Percentiles rank a stretch among this genome's conserved stretches.
phyloP scores from a whole-genome alignment of 2,329 filamentous ascomycete genomes.

The Botrytis porri region DNA sequence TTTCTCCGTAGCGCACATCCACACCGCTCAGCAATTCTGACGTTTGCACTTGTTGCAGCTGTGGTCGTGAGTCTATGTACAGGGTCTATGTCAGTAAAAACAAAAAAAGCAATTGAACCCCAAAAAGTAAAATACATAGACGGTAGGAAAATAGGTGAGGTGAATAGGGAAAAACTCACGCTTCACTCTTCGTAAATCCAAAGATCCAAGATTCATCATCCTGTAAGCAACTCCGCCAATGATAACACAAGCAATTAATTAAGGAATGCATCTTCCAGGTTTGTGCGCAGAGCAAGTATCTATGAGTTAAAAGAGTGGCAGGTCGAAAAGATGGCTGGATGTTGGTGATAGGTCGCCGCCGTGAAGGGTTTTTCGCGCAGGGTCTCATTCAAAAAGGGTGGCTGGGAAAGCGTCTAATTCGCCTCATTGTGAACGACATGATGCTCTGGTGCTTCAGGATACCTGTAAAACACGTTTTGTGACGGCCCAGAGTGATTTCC shows the following conservation, averaged over 20 bases:
- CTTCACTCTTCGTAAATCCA: constrained; percentile 30
- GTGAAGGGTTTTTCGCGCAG: not conserved
- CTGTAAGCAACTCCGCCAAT: constrained; percentile 21
- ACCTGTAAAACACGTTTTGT: constrained; percentile 1
- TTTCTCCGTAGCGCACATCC: constrained; percentile 24
- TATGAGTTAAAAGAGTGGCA: constrained; percentile 14
- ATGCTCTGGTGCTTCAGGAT: not conserved
- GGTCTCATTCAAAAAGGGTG: constrained; percentile 15
- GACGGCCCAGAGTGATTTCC: not conserved
- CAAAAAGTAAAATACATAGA: not conserved
- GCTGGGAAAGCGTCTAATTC: constrained; percentile 13
- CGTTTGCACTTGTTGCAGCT: constrained; percentile 27
- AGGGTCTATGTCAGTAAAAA: constrained; percentile 25
- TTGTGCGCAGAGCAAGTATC: constrained; percentile 7
- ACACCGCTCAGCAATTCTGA: constrained; percentile 28
- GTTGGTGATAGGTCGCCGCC: constrained; percentile 13
- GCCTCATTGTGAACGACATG: not conserved
- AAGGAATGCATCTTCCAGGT: constrained; percentile 33
- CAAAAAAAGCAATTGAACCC: not conserved
- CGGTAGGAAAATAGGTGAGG: too few relatives aligned
- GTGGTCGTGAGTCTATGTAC: constrained; percentile 30
- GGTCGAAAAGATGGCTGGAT: constrained; percentile 17
- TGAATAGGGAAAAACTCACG: constrained; percentile 27
- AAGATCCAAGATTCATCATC: constrained; percentile 34
- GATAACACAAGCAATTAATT: constrained; percentile 30